Percentiles rank a stretch among this genome's conserved stretches.
Evolutionary conservation across 495 filamentous ascomycete species (phyloP).

Genomic region (Coniosporium apollinis): DNA sequence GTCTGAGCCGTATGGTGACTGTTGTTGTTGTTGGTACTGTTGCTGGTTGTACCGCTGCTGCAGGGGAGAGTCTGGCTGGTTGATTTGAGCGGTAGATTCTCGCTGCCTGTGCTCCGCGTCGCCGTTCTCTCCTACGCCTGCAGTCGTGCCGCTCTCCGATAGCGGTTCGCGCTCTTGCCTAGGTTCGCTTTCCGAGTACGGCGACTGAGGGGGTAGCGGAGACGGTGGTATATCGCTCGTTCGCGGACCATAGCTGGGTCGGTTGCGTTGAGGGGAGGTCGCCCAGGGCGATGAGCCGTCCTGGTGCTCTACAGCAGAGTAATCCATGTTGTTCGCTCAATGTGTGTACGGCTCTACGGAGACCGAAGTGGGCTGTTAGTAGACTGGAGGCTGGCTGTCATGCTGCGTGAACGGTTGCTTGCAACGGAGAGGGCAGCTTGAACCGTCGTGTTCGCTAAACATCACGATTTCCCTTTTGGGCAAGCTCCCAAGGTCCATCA

Average conservation of each 20-base stretch:
- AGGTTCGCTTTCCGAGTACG: conserved; percentile 24
- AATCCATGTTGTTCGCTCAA: conserved; percentile 71
- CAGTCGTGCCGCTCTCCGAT: background rate
- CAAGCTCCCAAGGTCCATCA: too few relatives aligned
- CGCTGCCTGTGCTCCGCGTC: background rate
- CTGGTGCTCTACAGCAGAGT: conserved; percentile 57
- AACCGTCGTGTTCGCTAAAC: too few relatives aligned
- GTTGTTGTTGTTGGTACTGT: conserved; percentile 22
- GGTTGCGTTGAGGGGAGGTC: conserved; percentile 49
- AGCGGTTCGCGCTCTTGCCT: conserved; percentile 2
- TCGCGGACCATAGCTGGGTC: conserved; percentile 34
- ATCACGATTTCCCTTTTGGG: too few relatives aligned
- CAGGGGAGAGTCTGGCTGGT: conserved; percentile 12
- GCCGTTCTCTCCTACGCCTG: background rate
- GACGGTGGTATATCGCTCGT: conserved; percentile 38
- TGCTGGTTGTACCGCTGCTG: conserved; percentile 32
- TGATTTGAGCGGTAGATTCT: conserved; percentile 1
- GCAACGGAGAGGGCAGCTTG: too few relatives aligned
- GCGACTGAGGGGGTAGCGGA: conserved; percentile 28
- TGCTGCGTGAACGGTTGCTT: too few relatives aligned
- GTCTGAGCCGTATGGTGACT: conserved; percentile 26
- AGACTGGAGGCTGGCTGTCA: too few relatives aligned
- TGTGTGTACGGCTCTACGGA: too few relatives aligned
- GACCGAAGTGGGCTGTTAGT: too few relatives aligned
- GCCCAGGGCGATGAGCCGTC: conserved; percentile 63